Conservation (phyloP, 345 rosid genomes). For the Hypericum androsaemum region DNA sequence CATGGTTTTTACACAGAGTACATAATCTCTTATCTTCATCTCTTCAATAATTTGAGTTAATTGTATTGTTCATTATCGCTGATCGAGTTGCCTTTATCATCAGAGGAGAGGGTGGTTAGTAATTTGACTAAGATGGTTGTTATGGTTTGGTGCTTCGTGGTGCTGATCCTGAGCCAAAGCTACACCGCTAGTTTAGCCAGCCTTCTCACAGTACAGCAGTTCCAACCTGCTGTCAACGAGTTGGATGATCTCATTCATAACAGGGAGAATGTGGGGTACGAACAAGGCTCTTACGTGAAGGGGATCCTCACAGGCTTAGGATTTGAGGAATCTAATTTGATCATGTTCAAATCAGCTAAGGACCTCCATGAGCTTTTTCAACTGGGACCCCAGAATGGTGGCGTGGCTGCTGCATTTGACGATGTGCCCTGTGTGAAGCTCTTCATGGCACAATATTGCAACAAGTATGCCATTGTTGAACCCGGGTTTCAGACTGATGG, state of each 20-base stretch:
- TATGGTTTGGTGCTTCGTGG: too few relatives aligned
- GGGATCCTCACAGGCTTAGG: not conserved
- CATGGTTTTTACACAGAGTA: conserved; percentile 44
- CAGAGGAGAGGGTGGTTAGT: conserved; percentile 17
- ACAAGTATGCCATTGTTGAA: not conserved
- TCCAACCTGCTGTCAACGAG: too few relatives aligned
- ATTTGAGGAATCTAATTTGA: conserved; percentile 1
- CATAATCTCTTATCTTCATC: conserved; percentile 52
- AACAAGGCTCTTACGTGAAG: conserved; percentile 11
- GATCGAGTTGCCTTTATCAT: not conserved
- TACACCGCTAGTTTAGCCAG: too few relatives aligned
- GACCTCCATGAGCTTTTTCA: not conserved
- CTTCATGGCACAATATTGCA: not conserved
- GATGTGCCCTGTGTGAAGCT: not conserved
- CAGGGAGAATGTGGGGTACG: conserved; percentile 16
- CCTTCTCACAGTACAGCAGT: too few relatives aligned
- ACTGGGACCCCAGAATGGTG: not conserved
- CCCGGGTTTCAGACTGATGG: not conserved
- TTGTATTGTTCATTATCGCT: not conserved
- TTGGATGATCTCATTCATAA: conserved; percentile 1
- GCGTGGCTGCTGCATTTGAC: not conserved
- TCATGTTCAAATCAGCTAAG: not conserved
- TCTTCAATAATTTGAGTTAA: conserved; percentile 20
- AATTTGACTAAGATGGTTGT: conserved; percentile 17
- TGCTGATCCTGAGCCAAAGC: too few relatives aligned